Evolutionary conservation across 306 rosid genomes (phyloP).

Genomic region (Carpinus viminea): DNA sequence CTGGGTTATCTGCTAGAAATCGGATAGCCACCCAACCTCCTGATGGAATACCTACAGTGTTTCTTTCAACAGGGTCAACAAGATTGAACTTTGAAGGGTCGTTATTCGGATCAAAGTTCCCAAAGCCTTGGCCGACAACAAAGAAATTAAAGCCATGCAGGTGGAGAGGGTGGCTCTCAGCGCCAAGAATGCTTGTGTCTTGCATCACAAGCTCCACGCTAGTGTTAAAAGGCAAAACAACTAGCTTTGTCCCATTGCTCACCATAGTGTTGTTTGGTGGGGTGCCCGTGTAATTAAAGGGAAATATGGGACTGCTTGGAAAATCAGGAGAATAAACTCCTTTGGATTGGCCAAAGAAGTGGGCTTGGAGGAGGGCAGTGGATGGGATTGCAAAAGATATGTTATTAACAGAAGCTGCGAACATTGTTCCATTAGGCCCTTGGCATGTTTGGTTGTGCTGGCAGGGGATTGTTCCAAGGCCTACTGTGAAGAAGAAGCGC

Average conservation of each 20-base stretch:
- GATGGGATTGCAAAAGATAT: constrained; percentile 35
- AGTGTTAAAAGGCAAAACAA: constrained; percentile 6
- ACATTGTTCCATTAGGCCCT: constrained; percentile 47
- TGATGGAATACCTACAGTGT: constrained; percentile 4
- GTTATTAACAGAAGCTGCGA: constrained; percentile 47
- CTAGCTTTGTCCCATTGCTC: constrained; percentile 11
- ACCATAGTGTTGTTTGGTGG: constrained; percentile 5
- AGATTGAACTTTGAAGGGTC: constrained; percentile 2
- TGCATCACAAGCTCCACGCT: not conserved
- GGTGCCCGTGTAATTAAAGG: not conserved
- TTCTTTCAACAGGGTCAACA: not conserved
- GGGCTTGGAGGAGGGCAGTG: constrained; percentile 43
- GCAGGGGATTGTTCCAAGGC: constrained; percentile 46
- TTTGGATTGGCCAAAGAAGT: constrained; percentile 14
- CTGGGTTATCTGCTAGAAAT: constrained; percentile 5
- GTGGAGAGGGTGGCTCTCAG: constrained; percentile 9
- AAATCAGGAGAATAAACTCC: constrained; percentile 4
- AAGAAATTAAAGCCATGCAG: constrained; percentile 13
- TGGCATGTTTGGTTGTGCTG: constrained; percentile 31
- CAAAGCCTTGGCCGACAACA: constrained; percentile 5
- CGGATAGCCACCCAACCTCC: constrained; percentile 10
- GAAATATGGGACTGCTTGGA: not conserved
- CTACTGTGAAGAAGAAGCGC: constrained; percentile 42
- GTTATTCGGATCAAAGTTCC: not conserved
- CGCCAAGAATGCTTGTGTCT: constrained; percentile 9